A percentile compares a stretch with the other conserved stretches of the same genome.
Evolutionary conservation across 768 basidiomycete species (phyloP).

Genomic region (Mycena olivaceomarginata): DNA sequence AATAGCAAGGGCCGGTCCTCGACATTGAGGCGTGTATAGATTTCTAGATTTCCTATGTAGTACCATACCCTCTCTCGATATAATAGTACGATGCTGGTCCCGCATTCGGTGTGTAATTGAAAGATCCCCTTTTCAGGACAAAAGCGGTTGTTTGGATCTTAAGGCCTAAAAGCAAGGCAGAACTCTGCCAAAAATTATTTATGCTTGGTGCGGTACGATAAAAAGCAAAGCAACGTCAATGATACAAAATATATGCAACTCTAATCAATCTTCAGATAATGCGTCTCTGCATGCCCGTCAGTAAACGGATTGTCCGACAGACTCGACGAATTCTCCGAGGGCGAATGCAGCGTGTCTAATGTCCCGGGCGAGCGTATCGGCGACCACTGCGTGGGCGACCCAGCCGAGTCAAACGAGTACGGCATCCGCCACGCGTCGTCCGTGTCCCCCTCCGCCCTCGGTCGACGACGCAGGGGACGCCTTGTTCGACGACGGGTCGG

Average conservation of each 20-base stretch:
- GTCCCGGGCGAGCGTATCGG: conserved; percentile 45
- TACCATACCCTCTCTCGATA: neutral
- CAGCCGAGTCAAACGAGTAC: conserved; percentile 41
- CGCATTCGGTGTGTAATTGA: too few species aligned
- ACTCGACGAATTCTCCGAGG: conserved; percentile 48
- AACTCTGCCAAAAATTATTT: conserved; percentile 9
- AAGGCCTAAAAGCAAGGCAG: too few species aligned
- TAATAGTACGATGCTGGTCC: neutral
- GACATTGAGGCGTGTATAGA: conserved; percentile 7
- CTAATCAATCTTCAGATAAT: conserved; percentile 37
- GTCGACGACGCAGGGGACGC: conserved; percentile 70
- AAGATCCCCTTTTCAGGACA: too few species aligned
- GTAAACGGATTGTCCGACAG: conserved; percentile 64
- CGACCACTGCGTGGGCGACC: conserved; percentile 40
- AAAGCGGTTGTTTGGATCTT: too few species aligned
- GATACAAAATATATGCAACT: conserved; percentile 30
- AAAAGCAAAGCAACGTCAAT: neutral
- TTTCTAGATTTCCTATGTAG: neutral
- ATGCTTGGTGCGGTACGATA: neutral
- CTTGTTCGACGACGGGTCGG: conserved; percentile 64
- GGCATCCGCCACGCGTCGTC: conserved; percentile 17
- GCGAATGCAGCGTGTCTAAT: conserved; percentile 49
- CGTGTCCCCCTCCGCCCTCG: conserved; percentile 57
- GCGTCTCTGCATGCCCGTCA: conserved; percentile 62
- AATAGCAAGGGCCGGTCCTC: conserved; percentile 49